phyloP scores from a whole-genome alignment of 345 rosid genomes.

The Trapa bicornis region DNA sequence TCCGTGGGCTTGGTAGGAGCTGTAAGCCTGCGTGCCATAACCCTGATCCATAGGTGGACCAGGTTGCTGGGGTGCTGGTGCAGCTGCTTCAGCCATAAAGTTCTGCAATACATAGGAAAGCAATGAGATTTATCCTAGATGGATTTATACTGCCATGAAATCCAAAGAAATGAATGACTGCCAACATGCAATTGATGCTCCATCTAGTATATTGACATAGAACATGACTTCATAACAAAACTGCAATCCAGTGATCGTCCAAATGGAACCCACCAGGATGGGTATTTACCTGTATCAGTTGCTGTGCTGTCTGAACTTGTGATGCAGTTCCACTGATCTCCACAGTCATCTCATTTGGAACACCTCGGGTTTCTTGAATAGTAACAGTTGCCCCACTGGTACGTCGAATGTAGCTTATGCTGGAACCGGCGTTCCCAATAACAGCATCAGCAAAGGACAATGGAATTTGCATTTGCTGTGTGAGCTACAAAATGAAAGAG shows the following conservation, averaged over 20 bases:
- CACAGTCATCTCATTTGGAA: slow-evolving; percentile 96
- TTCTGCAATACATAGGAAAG: slow-evolving; percentile 41
- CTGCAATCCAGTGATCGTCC: no score
- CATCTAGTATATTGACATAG: no score
- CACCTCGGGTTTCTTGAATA: slow-evolving; percentile 92
- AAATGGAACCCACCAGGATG: background rate
- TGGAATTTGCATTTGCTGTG: slow-evolving; percentile 94
- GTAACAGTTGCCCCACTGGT: slow-evolving; percentile 97
- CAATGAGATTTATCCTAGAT: background rate
- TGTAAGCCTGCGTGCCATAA: slow-evolving; percentile 27
- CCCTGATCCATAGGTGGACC: slow-evolving; percentile 57
- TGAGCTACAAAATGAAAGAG: slow-evolving; percentile 37
- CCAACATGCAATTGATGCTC: no score
- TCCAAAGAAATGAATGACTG: no score
- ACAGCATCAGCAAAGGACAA: slow-evolving; percentile 96
- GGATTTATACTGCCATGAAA: background rate
- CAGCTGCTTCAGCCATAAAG: slow-evolving; percentile 86
- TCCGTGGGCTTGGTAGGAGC: slow-evolving; percentile 62
- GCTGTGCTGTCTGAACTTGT: slow-evolving; percentile 98
- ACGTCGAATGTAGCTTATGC: slow-evolving; percentile 91
- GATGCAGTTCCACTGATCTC: slow-evolving; percentile 96
- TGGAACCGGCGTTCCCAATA: slow-evolving; percentile 90
- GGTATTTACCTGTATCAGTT: slow-evolving; percentile 68
- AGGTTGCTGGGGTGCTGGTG: slow-evolving; percentile 39
- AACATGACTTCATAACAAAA: no score